Evolutionary conservation across 2,329 filamentous ascomycete species (phyloP), one percentile per base, ranked within the genome.

Genomic region (Blumeriella jaapii): DNA sequence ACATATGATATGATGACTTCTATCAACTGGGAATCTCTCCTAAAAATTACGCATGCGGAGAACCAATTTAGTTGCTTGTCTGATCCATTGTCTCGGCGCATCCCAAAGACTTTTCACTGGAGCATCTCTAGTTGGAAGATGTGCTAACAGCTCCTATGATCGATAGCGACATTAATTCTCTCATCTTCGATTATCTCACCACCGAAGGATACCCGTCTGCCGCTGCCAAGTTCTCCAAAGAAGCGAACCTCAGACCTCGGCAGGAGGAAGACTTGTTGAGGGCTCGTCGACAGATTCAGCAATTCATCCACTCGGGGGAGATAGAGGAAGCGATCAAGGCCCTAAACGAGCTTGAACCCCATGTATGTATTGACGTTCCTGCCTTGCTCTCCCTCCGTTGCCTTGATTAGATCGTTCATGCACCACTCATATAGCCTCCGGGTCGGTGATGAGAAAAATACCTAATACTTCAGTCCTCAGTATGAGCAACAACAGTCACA

Each of bases 11-110:
- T 75, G 68, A 93, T 93, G 87, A 93, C 83, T 67, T 70, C 64
- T 64, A 70, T 78, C 53, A 78, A 83, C 94, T 98, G 91, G 91
- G 91, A 98, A 98, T 98, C 91, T 98, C 93, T 98, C 91, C 82
- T 84, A 96, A 83, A 71, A 74, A 62, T 67, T 64, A 59, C 48
- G 51, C 62, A 71, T 98, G 91, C 83, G 80, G 91, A 98, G 77
- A 85, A 77, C 61, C 68, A 64, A 69, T 78, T 83, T 78, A 82
- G 75, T 80, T 82, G 76, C 75, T 64, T 71, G 70, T 77, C 75
- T 79, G 76, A 81, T 61, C 43, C 44, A 55, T 47, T 54, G 50
- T 51, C 48, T 36, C 16, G 32, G 34, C 25, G 25, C 5, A 27
- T 24, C 25, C 4, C 5, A 6, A 13, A 7, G 20, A 23, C 20